Evolutionary conservation across 2,329 filamentous ascomycete species (phyloP).

Genomic region (Basipetospora chlamydospora): DNA sequence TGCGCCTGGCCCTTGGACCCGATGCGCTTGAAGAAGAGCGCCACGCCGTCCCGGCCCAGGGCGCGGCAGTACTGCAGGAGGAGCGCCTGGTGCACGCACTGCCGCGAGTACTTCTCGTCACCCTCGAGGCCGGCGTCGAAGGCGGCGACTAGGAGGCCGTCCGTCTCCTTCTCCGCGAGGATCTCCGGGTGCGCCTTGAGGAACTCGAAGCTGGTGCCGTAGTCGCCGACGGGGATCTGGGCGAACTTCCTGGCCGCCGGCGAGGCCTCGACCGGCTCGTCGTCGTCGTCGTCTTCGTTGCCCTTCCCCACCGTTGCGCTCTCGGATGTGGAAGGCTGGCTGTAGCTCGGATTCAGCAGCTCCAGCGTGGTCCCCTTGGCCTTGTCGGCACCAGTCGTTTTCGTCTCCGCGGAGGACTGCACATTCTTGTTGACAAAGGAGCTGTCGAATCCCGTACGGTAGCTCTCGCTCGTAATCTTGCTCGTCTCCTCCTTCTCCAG

Average conservation of each 20-base stretch:
- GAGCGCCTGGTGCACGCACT: conserved; percentile 86
- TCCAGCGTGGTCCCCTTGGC: conserved; percentile 45
- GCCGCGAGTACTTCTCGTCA: conserved; percentile 60
- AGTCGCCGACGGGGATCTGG: conserved; percentile 61
- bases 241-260: conserved; percentile 69
- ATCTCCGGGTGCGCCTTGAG: conserved; percentile 67
- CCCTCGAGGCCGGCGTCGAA: conserved; percentile 76
- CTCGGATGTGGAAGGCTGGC: not conserved
- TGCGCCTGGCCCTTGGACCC: conserved; percentile 76
- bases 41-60: conserved; percentile 74
- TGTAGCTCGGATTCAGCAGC: conserved; percentile 32
- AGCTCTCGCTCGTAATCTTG: conserved; percentile 88
- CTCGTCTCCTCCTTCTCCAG: conserved; percentile 71
- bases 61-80: conserved; percentile 90
- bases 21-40: conserved; percentile 91
- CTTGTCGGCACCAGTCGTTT: conserved; percentile 16
- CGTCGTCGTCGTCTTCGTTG: conserved; percentile 39
- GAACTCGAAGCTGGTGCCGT: conserved; percentile 58
- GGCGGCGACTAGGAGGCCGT: conserved; percentile 78
- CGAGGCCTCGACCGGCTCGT: conserved; percentile 62
- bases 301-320: conserved; percentile 12
- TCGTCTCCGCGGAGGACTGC: conserved; percentile 28
- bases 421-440: conserved; percentile 59
- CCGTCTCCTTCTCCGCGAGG: conserved; percentile 71
- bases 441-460: conserved; percentile 82